Conservation (phyloP, 257 asterid genomes). For the Ophiorrhiza pumila region DNA sequence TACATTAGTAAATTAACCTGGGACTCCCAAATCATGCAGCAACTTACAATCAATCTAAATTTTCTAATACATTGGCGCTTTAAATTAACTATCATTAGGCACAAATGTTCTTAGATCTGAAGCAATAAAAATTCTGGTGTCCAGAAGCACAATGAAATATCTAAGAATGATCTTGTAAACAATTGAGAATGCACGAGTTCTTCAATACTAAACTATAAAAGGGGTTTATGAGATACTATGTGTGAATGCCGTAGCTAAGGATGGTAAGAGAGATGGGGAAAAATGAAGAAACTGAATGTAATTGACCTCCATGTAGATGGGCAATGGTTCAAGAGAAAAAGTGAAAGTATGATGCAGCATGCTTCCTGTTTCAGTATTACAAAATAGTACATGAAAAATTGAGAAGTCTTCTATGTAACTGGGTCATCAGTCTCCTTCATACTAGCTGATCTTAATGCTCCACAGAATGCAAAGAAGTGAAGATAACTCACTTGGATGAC, state of each 20-base stretch:
- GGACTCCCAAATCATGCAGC: no score
- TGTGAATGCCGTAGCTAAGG: not conserved
- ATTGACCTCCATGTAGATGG: not conserved
- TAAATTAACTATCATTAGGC: not conserved
- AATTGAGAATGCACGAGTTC: not conserved
- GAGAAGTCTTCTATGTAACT: not conserved
- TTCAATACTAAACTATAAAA: not conserved
- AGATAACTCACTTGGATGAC: conserved; percentile 64
- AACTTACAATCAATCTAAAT: not conserved
- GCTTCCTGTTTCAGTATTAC: not conserved
- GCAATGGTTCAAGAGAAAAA: not conserved
- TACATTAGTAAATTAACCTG: no score
- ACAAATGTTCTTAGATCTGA: not conserved
- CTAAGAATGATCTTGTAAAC: not conserved
- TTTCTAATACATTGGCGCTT: not conserved
- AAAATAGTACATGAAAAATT: not conserved
- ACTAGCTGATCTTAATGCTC: not conserved
- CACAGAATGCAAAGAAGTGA: conserved; percentile 10
- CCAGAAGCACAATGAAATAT: not conserved
- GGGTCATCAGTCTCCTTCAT: not conserved
- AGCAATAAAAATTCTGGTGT: not conserved
- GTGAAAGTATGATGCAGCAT: no score
- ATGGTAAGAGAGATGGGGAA: not conserved
- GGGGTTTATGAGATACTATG: not conserved
- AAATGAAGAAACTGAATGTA: not conserved